Evolutionary conservation across 495 filamentous ascomycete genomes (phyloP).

Genomic region (Penicillium parvum): DNA sequence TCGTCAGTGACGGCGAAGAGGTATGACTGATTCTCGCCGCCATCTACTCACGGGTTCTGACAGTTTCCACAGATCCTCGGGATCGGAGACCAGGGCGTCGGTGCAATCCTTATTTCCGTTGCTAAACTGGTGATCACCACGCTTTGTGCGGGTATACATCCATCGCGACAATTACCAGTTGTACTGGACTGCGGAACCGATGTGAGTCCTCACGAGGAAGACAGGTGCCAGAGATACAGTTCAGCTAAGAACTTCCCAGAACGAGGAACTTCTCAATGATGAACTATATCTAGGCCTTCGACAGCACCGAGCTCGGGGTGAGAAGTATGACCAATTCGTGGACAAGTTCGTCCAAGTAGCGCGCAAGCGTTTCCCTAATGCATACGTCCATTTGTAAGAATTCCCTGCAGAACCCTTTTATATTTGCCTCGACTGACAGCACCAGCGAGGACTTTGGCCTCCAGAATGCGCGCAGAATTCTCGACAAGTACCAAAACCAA

Average conservation of each 20-base stretch:
- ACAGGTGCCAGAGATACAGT: neutral
- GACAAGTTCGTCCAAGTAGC: slow-evolving; percentile 66
- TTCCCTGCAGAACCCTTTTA: neutral
- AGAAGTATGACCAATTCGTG: slow-evolving; percentile 76
- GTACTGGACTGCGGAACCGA: slow-evolving; percentile 87
- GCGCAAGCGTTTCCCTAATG: slow-evolving; percentile 66
- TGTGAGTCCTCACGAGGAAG: too few relatives aligned
- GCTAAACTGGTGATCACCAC: slow-evolving; percentile 83
- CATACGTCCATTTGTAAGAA: slow-evolving; percentile 77
- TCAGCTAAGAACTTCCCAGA: slow-evolving; percentile 39
- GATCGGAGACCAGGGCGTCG: slow-evolving; percentile 89
- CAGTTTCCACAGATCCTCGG: slow-evolving; percentile 62
- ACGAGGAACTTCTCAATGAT: slow-evolving; percentile 71
- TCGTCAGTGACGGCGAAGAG: slow-evolving; percentile 75
- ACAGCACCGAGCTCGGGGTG: slow-evolving; percentile 58
- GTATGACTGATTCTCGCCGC: slow-evolving; percentile 16
- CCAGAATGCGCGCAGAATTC: slow-evolving; percentile 57
- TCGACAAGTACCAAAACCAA: slow-evolving; percentile 66
- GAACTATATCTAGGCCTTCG: slow-evolving; percentile 75
- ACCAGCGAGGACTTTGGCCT: slow-evolving; percentile 56
- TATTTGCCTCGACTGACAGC: neutral
- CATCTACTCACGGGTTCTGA: slow-evolving; percentile 17
- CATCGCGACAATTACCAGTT: slow-evolving; percentile 72
- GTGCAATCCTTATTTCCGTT: slow-evolving; percentile 77
- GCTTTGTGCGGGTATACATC: slow-evolving; percentile 80